Conservation (phyloP, 2,329 filamentous ascomycete species). For the Colletotrichum tamarilloi region DNA sequence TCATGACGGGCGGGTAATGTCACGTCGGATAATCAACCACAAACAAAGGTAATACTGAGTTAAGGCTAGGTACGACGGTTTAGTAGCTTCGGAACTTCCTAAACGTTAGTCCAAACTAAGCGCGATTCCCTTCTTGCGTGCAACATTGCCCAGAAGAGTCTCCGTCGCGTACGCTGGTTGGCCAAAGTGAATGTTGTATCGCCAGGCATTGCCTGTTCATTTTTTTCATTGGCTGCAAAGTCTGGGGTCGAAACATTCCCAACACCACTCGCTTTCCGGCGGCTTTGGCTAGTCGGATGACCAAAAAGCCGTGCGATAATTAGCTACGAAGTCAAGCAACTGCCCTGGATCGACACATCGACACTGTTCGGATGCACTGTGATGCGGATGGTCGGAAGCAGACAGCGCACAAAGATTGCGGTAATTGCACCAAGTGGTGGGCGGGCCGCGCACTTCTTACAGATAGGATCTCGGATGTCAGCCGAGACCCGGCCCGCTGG, state of each 20-base stretch:
- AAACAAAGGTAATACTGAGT: neutral
- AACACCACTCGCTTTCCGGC: conserved; percentile 16
- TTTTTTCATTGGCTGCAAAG: neutral
- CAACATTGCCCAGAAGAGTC: neutral
- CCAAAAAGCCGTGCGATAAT: neutral
- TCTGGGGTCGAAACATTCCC: neutral
- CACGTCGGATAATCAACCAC: neutral
- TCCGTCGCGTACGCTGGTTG: neutral
- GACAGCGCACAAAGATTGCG: neutral
- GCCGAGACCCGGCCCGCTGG: conserved; percentile 8
- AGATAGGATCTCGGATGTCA: conserved; percentile 31
- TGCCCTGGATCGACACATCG: neutral
- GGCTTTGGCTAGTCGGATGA: conserved; percentile 2
- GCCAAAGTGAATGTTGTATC: neutral
- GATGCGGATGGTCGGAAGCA: conserved; percentile 25
- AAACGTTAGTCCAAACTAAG: neutral
- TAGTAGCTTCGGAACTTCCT: neutral
- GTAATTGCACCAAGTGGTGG: conserved; percentile 7
- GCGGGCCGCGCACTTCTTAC: conserved; percentile 23
- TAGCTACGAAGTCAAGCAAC: too few relatives aligned
- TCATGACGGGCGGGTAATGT: neutral
- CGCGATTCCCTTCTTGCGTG: neutral
- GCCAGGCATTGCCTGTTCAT: neutral
- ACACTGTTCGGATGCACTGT: conserved; percentile 34
- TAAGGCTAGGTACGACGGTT: neutral